A percentile compares a stretch with the other conserved stretches of the same genome.
These are phyloP conservation scores for Aspergillus melleus DNA, from an alignment of 2,329 filamentous ascomycete genomes.

Conservation along the genomic window DNA sequence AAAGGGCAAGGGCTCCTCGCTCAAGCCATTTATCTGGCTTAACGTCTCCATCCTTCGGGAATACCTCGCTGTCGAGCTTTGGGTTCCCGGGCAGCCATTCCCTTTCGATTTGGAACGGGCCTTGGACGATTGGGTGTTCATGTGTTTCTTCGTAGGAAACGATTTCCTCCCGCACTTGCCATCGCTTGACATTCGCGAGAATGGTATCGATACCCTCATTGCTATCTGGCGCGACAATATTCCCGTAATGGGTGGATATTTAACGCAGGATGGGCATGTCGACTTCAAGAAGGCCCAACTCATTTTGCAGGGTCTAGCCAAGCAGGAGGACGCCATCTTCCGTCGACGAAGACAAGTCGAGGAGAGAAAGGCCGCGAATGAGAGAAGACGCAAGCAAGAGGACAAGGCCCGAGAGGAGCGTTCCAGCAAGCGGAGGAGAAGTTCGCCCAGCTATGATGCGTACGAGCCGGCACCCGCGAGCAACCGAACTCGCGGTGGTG, in stretches of 20 bases:
- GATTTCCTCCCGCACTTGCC: conserved; percentile 97
- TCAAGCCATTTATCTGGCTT: conserved; percentile 98
- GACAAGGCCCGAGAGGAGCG: conserved; percentile 54
- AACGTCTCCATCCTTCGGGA: conserved; percentile 89
- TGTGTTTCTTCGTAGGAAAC: conserved; percentile 98
- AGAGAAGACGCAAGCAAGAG: conserved; percentile 75
- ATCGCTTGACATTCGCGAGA: conserved; percentile 95
- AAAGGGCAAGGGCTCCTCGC: conserved; percentile 66
- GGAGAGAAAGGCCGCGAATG: conserved; percentile 75
- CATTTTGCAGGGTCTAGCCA: conserved; percentile 84
- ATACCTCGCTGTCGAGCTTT: conserved; percentile 87
- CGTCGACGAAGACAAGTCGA: conserved; percentile 81
- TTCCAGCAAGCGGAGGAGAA: conserved; percentile 43
- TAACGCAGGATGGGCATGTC: conserved; percentile 92
- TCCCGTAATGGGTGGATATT: conserved; percentile 87
- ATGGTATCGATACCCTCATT: conserved; percentile 93
- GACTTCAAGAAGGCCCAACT: conserved; percentile 82
- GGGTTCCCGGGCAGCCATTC: conserved; percentile 79
- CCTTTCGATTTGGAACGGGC: conserved; percentile 90
- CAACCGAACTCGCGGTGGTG: conserved; percentile 29
- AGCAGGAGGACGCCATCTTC: conserved; percentile 93
- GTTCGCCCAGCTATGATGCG: conserved; percentile 45
- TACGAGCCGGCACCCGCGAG: conserved; percentile 30
- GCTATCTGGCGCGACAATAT: conserved; percentile 97
- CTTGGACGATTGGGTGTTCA: conserved; percentile 97